Percentiles rank a stretch among this genome's conserved stretches.
These are phyloP conservation scores for Cryptococcus sp. DNA, from an alignment of 1,284 basidiomycete genomes.

Conservation along the genomic window DNA sequence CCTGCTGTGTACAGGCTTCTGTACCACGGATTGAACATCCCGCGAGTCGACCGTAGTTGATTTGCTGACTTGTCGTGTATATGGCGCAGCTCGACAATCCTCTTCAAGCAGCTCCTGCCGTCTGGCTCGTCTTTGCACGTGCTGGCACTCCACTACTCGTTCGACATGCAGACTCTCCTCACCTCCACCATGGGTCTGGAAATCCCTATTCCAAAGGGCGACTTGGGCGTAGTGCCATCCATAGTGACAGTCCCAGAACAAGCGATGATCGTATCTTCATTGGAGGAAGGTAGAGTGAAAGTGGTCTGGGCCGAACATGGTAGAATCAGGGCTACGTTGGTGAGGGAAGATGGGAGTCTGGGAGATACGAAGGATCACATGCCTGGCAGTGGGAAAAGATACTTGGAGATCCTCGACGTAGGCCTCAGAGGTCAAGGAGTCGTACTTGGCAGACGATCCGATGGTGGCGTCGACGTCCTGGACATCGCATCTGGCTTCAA, in stretches of 20 bases:
- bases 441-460: constrained; percentile 55
- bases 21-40: not conserved
- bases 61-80: not conserved
- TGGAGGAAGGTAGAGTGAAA: constrained; percentile 47
- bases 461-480: constrained; percentile 63
- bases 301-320: constrained; percentile 70
- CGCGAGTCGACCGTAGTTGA: not conserved
- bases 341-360: constrained; percentile 46
- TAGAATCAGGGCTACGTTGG: constrained; percentile 50
- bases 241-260: constrained; percentile 53
- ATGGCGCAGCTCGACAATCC: constrained; percentile 61
- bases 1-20: too few relatives aligned
- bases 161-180: constrained; percentile 66
- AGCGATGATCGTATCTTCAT: constrained; percentile 33
- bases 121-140: constrained; percentile 63
- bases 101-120: constrained; percentile 64
- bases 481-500: constrained; percentile 55
- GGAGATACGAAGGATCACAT: constrained; percentile 60
- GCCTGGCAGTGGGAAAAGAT: constrained; percentile 32
- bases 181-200: constrained; percentile 61
- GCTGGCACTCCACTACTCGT: constrained; percentile 67
- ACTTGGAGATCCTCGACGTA: constrained; percentile 38
- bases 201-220: constrained; percentile 60
- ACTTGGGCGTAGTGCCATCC: constrained; percentile 62
- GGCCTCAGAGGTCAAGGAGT: constrained; percentile 40